Conservation (phyloP, 2,329 filamentous ascomycete species). For the Ceratocystis cubensis region DNA sequence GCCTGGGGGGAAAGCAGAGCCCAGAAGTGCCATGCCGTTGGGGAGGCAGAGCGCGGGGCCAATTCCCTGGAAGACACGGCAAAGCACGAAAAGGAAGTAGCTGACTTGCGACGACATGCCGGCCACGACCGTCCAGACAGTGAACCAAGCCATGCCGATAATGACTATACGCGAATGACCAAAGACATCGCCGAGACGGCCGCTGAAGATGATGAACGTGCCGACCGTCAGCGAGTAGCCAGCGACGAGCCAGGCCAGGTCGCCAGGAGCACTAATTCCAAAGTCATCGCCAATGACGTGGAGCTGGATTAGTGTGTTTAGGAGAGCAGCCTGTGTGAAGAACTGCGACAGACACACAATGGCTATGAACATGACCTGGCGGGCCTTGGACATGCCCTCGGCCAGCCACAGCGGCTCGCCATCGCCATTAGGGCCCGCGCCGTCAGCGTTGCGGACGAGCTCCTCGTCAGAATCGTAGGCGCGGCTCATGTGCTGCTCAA, state of each 20-base stretch:
- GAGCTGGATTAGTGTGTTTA: conserved; percentile 34
- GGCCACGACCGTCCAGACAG: conserved; percentile 38
- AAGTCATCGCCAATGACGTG: conserved; percentile 31
- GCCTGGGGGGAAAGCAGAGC: conserved; percentile 44
- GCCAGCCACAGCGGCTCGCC: conserved; percentile 17
- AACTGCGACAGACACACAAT: conserved; percentile 37
- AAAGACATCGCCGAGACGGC: conserved; percentile 44
- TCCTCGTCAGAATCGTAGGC: conserved; percentile 15
- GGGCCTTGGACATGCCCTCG: conserved; percentile 21
- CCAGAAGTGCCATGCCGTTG: conserved; percentile 51
- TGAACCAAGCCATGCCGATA: conserved; percentile 42
- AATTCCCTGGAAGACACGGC: conserved; percentile 45
- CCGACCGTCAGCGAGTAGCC: conserved; percentile 45
- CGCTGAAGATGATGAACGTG: conserved; percentile 45
- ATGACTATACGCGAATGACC: conserved; percentile 45
- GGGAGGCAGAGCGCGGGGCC: conserved; percentile 52
- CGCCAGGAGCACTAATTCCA: conserved; percentile 31
- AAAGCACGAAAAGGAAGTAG: conserved; percentile 29
- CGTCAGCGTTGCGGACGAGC: not conserved
- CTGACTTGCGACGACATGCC: conserved; percentile 36
- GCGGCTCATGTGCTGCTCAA: not conserved
- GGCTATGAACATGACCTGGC: conserved; percentile 31
- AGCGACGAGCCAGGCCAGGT: conserved; percentile 45
- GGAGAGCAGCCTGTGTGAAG: conserved; percentile 29
- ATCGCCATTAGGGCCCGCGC: not conserved